Evolutionary conservation across 768 basidiomycete species (phyloP).

Genomic region (Leccinum subtestaceum): DNA sequence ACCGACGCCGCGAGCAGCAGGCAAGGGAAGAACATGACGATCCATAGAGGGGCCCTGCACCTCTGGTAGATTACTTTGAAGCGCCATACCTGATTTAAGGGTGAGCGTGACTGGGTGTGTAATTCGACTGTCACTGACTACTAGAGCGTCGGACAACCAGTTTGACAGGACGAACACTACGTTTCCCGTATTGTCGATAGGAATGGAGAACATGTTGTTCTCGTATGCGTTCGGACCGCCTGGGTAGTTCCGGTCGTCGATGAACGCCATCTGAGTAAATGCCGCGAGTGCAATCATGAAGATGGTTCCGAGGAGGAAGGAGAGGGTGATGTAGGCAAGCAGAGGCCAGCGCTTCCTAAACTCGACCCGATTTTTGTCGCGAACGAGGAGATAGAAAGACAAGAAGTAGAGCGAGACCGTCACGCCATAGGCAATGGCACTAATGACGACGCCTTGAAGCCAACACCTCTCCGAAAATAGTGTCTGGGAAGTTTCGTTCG

Average conservation of each 20-base stretch:
- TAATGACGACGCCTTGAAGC: neutral
- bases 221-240: neutral
- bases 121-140: conserved; percentile 13
- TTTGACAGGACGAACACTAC: conserved; percentile 10
- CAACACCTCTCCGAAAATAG: conserved; percentile 7
- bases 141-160: conserved; percentile 4
- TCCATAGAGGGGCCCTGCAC: neutral
- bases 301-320: neutral
- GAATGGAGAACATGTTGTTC: conserved; percentile 19
- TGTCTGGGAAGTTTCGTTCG: conserved; percentile 6
- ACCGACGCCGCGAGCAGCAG: neutral
- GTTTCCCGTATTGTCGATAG: conserved; percentile 15
- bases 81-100: neutral
- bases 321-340: neutral
- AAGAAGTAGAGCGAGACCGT: neutral
- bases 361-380: neutral
- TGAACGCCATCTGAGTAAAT: neutral
- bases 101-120: neutral
- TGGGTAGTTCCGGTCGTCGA: neutral
- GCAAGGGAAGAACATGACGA: neutral
- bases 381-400: neutral
- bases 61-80: too few species aligned
- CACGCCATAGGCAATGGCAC: neutral
- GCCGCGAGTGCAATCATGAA: neutral
- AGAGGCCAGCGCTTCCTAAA: neutral